These are phyloP conservation scores for Lolium multiflorum DNA, from an alignment of 176 grass and related monocot genomes.

Conservation along the genomic window DNA sequence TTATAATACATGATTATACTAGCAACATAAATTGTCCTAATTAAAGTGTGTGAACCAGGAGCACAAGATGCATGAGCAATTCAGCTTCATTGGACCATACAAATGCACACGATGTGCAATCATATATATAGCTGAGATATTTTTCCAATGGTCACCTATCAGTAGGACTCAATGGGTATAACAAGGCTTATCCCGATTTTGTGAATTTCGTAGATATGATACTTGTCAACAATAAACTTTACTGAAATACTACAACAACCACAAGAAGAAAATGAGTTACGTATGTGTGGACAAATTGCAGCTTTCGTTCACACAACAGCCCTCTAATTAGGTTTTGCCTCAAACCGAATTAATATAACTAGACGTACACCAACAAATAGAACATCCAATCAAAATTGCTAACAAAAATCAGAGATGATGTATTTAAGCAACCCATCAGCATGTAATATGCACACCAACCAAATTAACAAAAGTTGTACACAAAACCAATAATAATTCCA, in stretches of 20 bases:
- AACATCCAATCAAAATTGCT: too few species aligned
- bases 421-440: too few species aligned
- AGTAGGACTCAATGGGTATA: neutral
- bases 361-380: too few species aligned
- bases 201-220: neutral
- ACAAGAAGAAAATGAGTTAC: neutral
- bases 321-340: neutral
- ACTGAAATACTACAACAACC: neutral
- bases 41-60: neutral
- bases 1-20: too few species aligned
- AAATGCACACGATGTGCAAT: neutral
- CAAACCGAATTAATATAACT: too few species aligned
- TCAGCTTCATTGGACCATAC: neutral
- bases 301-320: neutral
- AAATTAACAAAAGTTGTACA: too few species aligned
- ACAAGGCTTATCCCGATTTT: neutral
- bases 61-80: neutral
- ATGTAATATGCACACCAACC: too few species aligned
- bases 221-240: neutral
- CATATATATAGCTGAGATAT: neutral
- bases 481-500: too few species aligned
- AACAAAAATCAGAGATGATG: too few species aligned
- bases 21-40: neutral
- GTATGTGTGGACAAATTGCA: neutral
- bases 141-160: neutral